Conservation (phyloP, 192 early-diverging fungal species). For the Backusella morwellensis region DNA sequence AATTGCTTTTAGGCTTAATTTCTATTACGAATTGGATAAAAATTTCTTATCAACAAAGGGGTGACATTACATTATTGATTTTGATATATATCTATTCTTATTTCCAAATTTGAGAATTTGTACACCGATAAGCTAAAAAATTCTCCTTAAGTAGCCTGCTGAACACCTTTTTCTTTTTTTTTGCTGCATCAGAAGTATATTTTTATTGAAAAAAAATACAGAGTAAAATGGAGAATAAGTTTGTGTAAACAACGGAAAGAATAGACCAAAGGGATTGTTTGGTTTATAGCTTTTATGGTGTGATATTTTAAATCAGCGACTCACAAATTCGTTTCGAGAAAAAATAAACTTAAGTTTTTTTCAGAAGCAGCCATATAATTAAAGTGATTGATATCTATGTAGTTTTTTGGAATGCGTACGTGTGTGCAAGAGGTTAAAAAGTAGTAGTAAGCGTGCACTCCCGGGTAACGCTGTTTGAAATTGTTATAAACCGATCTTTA, state of each 20-base stretch:
- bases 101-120: background rate
- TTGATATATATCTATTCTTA: background rate
- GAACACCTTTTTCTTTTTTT: background rate
- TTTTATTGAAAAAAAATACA: background rate
- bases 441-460: background rate
- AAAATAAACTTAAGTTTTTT: slow-evolving; percentile 1
- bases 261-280: background rate
- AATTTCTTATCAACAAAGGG: background rate
- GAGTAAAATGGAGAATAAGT: background rate
- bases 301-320: background rate
- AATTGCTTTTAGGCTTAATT: background rate
- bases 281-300: background rate
- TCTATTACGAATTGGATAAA: background rate
- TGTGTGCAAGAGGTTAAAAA: background rate
- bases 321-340: background rate
- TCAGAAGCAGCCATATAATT: background rate
- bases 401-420: background rate
- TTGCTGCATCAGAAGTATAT: background rate
- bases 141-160: background rate
- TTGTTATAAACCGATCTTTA: background rate
- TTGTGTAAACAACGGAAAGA: background rate
- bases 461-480: background rate
- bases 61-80: background rate
- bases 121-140: background rate
- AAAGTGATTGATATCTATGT: background rate